Evolutionary conservation across 2,329 filamentous ascomycete species (phyloP).

Genomic region (Neofusicoccum sp.): DNA sequence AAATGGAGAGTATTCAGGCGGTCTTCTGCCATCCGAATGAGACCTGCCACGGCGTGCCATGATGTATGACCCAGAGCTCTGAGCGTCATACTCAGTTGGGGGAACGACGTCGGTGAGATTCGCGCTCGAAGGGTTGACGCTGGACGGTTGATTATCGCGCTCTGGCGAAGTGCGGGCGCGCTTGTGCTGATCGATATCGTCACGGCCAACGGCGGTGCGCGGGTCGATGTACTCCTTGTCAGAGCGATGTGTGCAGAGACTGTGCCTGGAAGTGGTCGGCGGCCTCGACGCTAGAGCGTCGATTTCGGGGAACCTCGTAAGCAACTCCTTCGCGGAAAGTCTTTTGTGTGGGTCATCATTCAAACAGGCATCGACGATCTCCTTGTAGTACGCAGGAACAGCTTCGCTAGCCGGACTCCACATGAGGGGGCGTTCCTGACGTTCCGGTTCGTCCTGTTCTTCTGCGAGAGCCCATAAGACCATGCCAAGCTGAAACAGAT

Average conservation of each 20-base stretch:
- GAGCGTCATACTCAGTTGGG: constrained; percentile 43
- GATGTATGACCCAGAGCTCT: constrained; percentile 46
- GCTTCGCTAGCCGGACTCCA: constrained; percentile 51
- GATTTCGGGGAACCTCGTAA: constrained; percentile 43
- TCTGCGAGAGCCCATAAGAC: constrained; percentile 89
- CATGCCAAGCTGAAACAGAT: constrained; percentile 95
- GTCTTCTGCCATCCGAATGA: constrained; percentile 23
- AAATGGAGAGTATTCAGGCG: constrained; percentile 27
- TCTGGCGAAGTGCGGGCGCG: constrained; percentile 18
- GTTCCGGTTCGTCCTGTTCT: constrained; percentile 86
- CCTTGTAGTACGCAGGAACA: constrained; percentile 76
- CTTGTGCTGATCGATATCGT: constrained; percentile 41
- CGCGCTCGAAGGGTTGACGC: constrained; percentile 12
- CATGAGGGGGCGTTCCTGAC: constrained; percentile 67
- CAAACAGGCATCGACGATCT: constrained; percentile 74
- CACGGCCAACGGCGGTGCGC: constrained; percentile 42
- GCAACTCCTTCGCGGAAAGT: constrained; percentile 68
- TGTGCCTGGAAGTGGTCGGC: constrained; percentile 28
- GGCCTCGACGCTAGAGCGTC: constrained; percentile 22
- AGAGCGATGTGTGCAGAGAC: constrained; percentile 41
- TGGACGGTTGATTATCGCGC: constrained; percentile 2
- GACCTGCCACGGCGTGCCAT: constrained; percentile 31
- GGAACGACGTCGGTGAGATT: constrained; percentile 34
- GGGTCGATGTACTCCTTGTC: constrained; percentile 51
- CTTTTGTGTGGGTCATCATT: constrained; percentile 70